These are phyloP conservation scores for Fusarium sp. DNA, from an alignment of 2,329 filamentous ascomycete genomes.

Conservation along the genomic window DNA sequence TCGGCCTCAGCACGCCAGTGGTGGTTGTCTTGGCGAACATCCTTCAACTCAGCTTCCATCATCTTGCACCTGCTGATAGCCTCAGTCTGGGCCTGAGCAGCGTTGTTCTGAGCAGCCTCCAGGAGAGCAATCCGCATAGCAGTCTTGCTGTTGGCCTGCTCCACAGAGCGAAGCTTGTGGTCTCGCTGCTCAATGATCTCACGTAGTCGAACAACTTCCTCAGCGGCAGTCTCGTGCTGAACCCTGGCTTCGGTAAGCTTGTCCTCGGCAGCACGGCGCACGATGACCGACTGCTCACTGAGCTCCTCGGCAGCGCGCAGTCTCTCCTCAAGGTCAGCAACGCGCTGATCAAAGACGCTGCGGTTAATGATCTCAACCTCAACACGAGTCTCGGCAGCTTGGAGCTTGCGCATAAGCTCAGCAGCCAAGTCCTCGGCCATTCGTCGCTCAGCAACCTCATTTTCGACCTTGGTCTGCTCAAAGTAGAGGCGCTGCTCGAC, in stretches of 20 bases:
- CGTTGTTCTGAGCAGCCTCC: slow-evolving; percentile 73
- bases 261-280: slow-evolving; percentile 77
- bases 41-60: slow-evolving; percentile 67
- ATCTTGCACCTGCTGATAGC: slow-evolving; percentile 66
- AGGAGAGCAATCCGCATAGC: slow-evolving; percentile 74
- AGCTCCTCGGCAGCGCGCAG: slow-evolving; percentile 72
- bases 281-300: slow-evolving; percentile 72
- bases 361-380: slow-evolving; percentile 73
- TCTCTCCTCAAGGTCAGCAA: slow-evolving; percentile 77
- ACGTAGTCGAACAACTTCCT: slow-evolving; percentile 77
- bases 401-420: slow-evolving; percentile 66
- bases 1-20: slow-evolving; percentile 74
- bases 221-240: slow-evolving; percentile 75
- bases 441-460: slow-evolving; percentile 62
- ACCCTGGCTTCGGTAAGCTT: slow-evolving; percentile 79
- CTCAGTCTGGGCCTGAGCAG: slow-evolving; percentile 66
- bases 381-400: slow-evolving; percentile 68
- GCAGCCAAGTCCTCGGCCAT: slow-evolving; percentile 65
- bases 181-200: slow-evolving; percentile 77
- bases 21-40: slow-evolving; percentile 67
- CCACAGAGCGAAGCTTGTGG: slow-evolving; percentile 71
- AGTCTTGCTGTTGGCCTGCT: slow-evolving; percentile 67
- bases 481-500: slow-evolving; percentile 68
- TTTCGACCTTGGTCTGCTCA: slow-evolving; percentile 62
- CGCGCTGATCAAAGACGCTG: slow-evolving; percentile 69